A percentile compares a stretch with the other conserved stretches of the same genome.
These are phyloP conservation scores for Tylopilus balloui DNA, from an alignment of 768 basidiomycete genomes.

Conservation along the genomic window DNA sequence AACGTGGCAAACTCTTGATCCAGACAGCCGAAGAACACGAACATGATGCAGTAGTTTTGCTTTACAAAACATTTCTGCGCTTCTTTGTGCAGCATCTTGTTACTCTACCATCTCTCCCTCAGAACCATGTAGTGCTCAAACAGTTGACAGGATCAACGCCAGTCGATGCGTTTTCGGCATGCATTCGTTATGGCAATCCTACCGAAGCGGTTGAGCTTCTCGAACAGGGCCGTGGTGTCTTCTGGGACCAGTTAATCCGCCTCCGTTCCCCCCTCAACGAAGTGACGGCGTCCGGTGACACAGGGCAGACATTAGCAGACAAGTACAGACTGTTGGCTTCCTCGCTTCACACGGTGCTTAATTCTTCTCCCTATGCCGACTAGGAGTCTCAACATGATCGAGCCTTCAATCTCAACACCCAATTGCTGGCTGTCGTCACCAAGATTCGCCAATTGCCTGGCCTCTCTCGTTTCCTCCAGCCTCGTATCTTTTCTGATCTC, in stretches of 20 bases:
- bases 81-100: conserved; percentile 2
- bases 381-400: background rate
- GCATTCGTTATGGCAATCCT: conserved; percentile 8
- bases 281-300: background rate
- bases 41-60: background rate
- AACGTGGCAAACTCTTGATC: too few relatives aligned
- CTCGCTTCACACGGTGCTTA: background rate
- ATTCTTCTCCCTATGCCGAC: background rate
- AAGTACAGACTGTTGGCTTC: background rate
- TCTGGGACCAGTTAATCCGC: conserved; percentile 21
- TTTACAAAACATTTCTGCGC: conserved; percentile 11
- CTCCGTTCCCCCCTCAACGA: conserved; percentile 13
- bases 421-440: conserved; percentile 3
- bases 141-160: background rate
- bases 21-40: background rate
- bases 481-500: conserved; percentile 14
- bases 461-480: conserved; percentile 28
- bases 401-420: background rate
- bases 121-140: conserved; percentile 1
- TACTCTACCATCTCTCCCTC: background rate
- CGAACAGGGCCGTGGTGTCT: conserved; percentile 21
- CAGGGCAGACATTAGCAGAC: background rate
- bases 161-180: conserved; percentile 8
- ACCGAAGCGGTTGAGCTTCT: conserved; percentile 30
- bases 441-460: conserved; percentile 17